Base-by-base conservation (phyloP, 148 eudicot species). In the Fallopia convolvulus region DNA sequence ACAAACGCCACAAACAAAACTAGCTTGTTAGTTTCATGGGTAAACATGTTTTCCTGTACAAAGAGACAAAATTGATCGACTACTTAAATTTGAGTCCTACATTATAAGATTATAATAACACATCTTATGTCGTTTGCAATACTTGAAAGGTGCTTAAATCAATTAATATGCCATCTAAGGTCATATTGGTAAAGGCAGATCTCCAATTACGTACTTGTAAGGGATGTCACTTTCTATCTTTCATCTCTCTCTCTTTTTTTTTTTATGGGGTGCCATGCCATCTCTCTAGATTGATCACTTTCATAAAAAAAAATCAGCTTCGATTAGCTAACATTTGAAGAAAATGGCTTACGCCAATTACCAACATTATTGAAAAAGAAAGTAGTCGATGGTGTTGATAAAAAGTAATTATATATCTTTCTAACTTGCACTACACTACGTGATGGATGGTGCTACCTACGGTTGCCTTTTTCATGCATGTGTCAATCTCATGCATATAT, bases 341-440 rank as follows among this genome's bases (percentile, higher is more conserved):
- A 66, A 66, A 66, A 66, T 66, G 72, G 72, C 72, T 66, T 66
- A 66, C 72, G 72, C 72, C 18, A 66, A 6, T 66, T 66, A 14
- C 13, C 68, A 36, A 66, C 14, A 66, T 66, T 30, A 66, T 66
- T 66, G 42, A 30, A 1, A 36, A 66, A 26, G 30, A 66, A 66
- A 66, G 18, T 33, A 36, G 42, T n/a, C n/a, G 63, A 56, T 7
- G 14, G 26, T 21, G 21, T 23, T 21, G 30, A 58, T 58, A n/a
- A 58, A 58, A 21, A 58, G 30, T n/a, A 20, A 8, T 21, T 58
- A 58, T 58, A 20, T 39, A 6, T 33, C 46, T 36, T 68, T 68
- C 46, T 68, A 17, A 33, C 5, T 39, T 33, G 20, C n/a, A 36
- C 20, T 33, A 61, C 70, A 17, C 30, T 26, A 26, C 30, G 30